Evolutionary conservation across 1,139 yeast genomes (phyloP).

Genomic region (Taphrina populina): DNA sequence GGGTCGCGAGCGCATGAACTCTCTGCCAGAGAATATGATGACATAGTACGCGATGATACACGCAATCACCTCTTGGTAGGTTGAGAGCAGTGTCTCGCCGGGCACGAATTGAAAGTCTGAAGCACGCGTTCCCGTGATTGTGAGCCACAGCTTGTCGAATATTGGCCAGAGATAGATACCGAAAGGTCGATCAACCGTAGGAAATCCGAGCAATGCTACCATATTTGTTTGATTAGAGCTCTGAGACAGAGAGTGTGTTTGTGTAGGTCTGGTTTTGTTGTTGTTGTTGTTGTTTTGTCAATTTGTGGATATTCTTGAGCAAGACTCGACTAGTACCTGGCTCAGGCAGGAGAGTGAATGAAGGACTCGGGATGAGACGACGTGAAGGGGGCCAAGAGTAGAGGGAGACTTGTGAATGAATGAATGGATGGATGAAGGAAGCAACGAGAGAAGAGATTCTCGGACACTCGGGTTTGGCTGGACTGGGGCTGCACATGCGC

Average conservation of each 20-base stretch:
- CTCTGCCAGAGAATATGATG: conserved; percentile 81
- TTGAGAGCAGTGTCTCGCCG: conserved; percentile 52
- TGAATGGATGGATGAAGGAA: too few relatives aligned
- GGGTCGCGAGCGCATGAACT: conserved; percentile 54
- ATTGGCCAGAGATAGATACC: conserved; percentile 80
- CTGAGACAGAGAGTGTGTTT: neutral
- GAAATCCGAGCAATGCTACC: conserved; percentile 34
- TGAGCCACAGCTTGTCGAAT: conserved; percentile 60
- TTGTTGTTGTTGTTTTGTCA: conserved; percentile 11
- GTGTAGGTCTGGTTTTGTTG: neutral
- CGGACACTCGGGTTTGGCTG: too few relatives aligned
- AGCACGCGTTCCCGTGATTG: conserved; percentile 57
- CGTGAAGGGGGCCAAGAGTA: too few relatives aligned
- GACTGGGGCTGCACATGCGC: too few relatives aligned
- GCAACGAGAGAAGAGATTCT: too few relatives aligned
- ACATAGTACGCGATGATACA: conserved; percentile 69
- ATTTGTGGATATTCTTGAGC: conserved; percentile 4
- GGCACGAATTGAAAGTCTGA: conserved; percentile 70
- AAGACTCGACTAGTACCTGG: too few relatives aligned
- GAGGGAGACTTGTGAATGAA: too few relatives aligned
- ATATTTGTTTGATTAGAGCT: neutral
- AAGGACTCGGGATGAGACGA: too few relatives aligned
- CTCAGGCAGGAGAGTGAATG: too few relatives aligned
- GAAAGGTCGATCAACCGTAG: conserved; percentile 78
- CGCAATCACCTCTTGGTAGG: conserved; percentile 63